A percentile compares a stretch with the other conserved stretches of the same genome.
Evolutionary conservation across 495 filamentous ascomycete species (phyloP).

Genomic region (Xylaria grammica): DNA sequence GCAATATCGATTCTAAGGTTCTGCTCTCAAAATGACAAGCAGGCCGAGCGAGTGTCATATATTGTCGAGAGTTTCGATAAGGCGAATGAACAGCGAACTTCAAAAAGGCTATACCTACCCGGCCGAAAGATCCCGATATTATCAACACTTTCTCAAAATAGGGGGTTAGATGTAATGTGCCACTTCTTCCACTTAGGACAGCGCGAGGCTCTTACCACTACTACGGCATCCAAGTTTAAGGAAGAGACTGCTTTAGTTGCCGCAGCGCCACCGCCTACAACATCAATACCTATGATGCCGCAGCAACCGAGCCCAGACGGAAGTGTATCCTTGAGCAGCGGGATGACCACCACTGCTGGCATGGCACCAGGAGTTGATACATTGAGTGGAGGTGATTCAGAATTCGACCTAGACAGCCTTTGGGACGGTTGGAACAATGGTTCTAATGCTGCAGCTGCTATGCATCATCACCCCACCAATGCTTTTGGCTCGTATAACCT

Average conservation of each 20-base stretch:
- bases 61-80: constrained; percentile 67
- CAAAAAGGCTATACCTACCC: constrained; percentile 28
- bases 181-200: constrained; percentile 39
- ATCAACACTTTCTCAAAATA: constrained; percentile 33
- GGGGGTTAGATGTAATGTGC: constrained; percentile 37
- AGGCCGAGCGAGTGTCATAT: constrained; percentile 66
- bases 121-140: constrained; percentile 33
- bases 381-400: constrained; percentile 47
- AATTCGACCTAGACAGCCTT: constrained; percentile 62
- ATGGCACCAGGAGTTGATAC: constrained; percentile 39
- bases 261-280: constrained; percentile 15
- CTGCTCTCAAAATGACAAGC: constrained; percentile 66
- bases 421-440: constrained; percentile 46
- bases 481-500: constrained; percentile 14
- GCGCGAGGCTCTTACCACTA: constrained; percentile 27
- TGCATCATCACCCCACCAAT: constrained; percentile 4
- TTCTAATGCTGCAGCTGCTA: constrained; percentile 2
- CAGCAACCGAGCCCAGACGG: constrained; percentile 49
- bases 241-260: constrained; percentile 27
- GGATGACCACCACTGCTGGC: constrained; percentile 28
- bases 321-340: constrained; percentile 56
- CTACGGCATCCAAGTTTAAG: constrained; percentile 25
- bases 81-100: constrained; percentile 34
- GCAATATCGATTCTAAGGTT: constrained; percentile 65
- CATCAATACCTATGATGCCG: constrained; percentile 31